Conservation (phyloP, 371 early-diverging fungal genomes). For the Actinomortierella wolfii region DNA sequence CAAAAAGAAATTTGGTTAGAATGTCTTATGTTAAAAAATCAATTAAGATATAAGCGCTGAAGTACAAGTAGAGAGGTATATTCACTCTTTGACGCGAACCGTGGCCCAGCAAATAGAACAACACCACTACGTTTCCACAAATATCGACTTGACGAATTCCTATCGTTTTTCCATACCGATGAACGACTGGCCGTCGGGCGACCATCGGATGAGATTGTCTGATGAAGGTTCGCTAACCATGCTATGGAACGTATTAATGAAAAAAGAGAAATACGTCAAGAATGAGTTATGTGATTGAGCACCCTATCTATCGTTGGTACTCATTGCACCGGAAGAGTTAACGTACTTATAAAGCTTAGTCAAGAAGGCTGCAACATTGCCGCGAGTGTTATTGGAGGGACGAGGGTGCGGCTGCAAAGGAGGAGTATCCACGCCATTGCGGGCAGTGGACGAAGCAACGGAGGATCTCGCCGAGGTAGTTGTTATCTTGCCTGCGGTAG, state of each 20-base stretch:
- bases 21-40: no score
- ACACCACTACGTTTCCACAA: no score
- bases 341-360: slow-evolving; percentile 84
- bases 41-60: no score
- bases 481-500: background rate
- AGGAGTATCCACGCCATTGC: background rate
- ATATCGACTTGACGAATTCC: no score
- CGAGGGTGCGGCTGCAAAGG: slow-evolving; percentile 21
- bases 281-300: background rate
- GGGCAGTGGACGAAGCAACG: slow-evolving; percentile 1
- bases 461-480: slow-evolving; percentile 2
- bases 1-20: slow-evolving; percentile 4
- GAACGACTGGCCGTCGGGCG: slow-evolving; percentile 77
- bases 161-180: slow-evolving; percentile 47
- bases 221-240: slow-evolving; percentile 76
- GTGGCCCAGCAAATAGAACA: no score
- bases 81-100: no score
- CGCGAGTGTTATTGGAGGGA: slow-evolving; percentile 31
- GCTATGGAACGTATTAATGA: slow-evolving; percentile 29
- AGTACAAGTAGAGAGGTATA: no score
- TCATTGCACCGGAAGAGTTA: background rate
- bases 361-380: slow-evolving; percentile 84
- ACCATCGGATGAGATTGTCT: slow-evolving; percentile 78
- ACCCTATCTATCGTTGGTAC: background rate
- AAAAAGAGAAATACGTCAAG: background rate